Evolutionary conservation across 2,329 filamentous ascomycete genomes (phyloP), one percentile per base, ranked within the genome.

Genomic region (Tothia fuscella): DNA sequence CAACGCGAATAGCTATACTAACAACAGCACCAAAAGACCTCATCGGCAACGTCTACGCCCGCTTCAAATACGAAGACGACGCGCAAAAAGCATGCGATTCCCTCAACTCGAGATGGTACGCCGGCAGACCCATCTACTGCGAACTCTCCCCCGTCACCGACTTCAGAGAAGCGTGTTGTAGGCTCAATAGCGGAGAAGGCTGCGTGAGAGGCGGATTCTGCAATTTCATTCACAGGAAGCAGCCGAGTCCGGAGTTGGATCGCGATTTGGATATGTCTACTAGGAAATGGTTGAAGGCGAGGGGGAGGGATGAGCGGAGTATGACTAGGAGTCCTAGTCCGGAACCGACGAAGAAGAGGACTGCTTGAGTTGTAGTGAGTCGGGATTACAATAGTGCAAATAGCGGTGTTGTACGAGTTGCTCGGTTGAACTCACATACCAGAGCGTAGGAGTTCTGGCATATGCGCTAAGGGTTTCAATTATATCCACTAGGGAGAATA

Each of bases 211-310:
- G 88, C 48, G 91, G 91, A 24, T 96, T 96, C 70, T 98, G 91
- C 73, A 98, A 98, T 64, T 98, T 98, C 63, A 98, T 98, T 50
- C 91, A 98, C 62, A 77, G 91, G 57, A 98, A 98, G 71, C 91
- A 96, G 59, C 91, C 91, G 3, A 77, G 75, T 51, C 70, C 85
- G 9, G 89, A 96, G 66, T 68, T 98, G 53, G 91, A 98, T 48
- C 70, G 81, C 49, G 91, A 98, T 52, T 63, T 98, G 52, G 78
- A 82, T 48, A 72, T 96, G 51, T 77, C 78, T 54, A 96, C 89
- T 48, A 93, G 94, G 75, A 96, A 96, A 72, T 96, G 89, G 88
- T 68, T 96, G 57, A 84, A 84, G 68, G 66, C 77, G 65, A 74
- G 86, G 47, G 89, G 87, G 16, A 72, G 82, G 53, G 89, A 95